Percentiles rank a stretch among this genome's conserved stretches.
Evolutionary conservation across 768 basidiomycete species (phyloP).

Genomic region (Xerocomellus intermedius): DNA sequence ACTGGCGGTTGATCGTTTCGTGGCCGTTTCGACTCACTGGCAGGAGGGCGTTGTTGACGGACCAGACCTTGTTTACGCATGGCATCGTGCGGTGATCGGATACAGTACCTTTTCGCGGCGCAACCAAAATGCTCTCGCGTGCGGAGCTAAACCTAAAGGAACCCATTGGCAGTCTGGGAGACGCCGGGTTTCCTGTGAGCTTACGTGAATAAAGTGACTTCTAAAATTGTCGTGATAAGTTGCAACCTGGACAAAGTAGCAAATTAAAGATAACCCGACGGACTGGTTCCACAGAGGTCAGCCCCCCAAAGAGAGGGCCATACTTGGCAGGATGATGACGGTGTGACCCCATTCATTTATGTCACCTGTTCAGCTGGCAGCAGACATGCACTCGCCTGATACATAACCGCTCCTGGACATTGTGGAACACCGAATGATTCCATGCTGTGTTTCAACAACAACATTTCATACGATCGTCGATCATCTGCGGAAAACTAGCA

Average conservation of each 20-base stretch:
- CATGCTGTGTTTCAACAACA: background rate
- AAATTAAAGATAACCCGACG: background rate
- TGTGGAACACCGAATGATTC: background rate
- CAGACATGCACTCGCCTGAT: background rate
- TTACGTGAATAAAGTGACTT: slow-evolving; percentile 2
- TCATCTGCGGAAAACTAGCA: background rate
- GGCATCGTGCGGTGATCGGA: slow-evolving; percentile 6
- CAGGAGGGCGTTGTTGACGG: background rate
- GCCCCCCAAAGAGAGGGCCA: background rate
- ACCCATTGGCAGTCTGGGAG: too few relatives aligned
- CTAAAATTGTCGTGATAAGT: background rate
- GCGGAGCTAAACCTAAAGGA: background rate
- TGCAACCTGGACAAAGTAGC: background rate
- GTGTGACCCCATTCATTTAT: slow-evolving; percentile 2
- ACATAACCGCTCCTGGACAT: background rate
- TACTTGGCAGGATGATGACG: background rate
- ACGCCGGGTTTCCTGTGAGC: background rate
- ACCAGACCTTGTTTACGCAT: slow-evolving; percentile 2
- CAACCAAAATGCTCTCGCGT: background rate
- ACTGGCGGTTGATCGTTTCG: background rate
- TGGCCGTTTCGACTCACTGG: background rate
- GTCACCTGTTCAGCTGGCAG: background rate
- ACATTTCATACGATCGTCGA: background rate
- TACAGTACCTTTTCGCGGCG: background rate
- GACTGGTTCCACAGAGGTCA: background rate